Conservation (phyloP, 2,329 filamentous ascomycete genomes). For the Cytospora paraplurivora region DNA sequence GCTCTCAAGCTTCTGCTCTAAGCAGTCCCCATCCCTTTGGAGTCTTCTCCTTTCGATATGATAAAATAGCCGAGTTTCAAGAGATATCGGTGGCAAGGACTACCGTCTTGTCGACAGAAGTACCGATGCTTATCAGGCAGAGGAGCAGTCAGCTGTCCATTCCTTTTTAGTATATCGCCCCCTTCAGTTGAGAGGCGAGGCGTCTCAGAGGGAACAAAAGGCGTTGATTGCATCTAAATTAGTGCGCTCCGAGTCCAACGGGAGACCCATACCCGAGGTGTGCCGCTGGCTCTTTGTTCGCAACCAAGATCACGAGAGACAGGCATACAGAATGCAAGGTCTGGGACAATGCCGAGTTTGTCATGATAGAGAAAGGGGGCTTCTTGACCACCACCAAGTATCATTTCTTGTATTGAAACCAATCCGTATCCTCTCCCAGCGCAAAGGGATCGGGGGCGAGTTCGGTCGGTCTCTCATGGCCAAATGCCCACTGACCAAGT, state of each 20-base stretch:
- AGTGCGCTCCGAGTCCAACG: slow-evolving; percentile 11
- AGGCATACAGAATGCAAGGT: neutral
- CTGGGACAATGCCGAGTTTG: neutral
- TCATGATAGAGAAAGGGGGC: neutral
- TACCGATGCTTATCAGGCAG: slow-evolving; percentile 1
- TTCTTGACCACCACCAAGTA: neutral
- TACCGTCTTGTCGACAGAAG: slow-evolving; percentile 12
- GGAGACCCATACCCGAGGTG: neutral
- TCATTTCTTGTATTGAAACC: neutral
- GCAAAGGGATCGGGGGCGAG: neutral
- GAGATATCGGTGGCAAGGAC: neutral
- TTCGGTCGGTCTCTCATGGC: neutral
- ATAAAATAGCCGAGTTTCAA: neutral
- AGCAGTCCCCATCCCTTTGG: neutral
- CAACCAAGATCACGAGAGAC: neutral
- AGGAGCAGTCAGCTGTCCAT: neutral
- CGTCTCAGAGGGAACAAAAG: slow-evolving; percentile 14
- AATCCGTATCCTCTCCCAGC: neutral
- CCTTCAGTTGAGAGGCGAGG: slow-evolving; percentile 8
- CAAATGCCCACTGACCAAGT: neutral
- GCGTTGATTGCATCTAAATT: slow-evolving; percentile 18
- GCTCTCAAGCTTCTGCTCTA: neutral
- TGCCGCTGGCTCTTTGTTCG: slow-evolving; percentile 11
- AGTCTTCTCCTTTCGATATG: neutral
- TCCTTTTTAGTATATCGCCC: slow-evolving; percentile 26